Evolutionary conservation across 2,329 filamentous ascomycete genomes (phyloP).

Genomic region (Trichoderma atrobrunneum): DNA sequence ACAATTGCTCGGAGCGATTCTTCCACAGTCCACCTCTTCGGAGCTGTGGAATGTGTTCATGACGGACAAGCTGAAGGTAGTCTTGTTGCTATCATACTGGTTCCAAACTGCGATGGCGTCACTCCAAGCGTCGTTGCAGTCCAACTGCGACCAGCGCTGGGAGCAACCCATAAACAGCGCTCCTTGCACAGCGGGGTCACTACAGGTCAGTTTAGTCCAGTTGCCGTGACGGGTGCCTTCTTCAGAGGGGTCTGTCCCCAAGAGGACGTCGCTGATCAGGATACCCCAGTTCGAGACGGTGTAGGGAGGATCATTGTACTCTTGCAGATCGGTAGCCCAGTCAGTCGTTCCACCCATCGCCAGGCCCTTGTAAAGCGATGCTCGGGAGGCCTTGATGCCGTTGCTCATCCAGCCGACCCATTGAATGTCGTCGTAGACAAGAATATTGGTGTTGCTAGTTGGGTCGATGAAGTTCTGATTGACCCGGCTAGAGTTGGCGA

Average conservation of each 20-base stretch:
- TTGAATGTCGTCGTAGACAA: slow-evolving; percentile 23
- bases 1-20: neutral
- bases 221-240: slow-evolving; percentile 23
- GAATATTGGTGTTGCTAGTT: slow-evolving; percentile 22
- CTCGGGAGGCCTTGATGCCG: slow-evolving; percentile 14
- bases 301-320: slow-evolving; percentile 23
- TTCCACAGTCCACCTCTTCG: neutral
- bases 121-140: slow-evolving; percentile 27
- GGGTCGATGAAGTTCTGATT: slow-evolving; percentile 17
- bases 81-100: slow-evolving; percentile 11
- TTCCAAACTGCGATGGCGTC: slow-evolving; percentile 28
- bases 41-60: slow-evolving; percentile 3
- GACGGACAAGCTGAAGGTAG: neutral
- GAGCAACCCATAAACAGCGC: neutral
- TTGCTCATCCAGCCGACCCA: slow-evolving; percentile 26
- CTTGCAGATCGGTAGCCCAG: slow-evolving; percentile 26
- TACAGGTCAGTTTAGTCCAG: slow-evolving; percentile 29
- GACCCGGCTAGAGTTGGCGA: slow-evolving; percentile 12
- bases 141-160: slow-evolving; percentile 28
- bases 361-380: slow-evolving; percentile 17
- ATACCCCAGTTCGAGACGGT: slow-evolving; percentile 20
- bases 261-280: slow-evolving; percentile 21
- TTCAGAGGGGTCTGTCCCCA: slow-evolving; percentile 21
- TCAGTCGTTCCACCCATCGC: slow-evolving; percentile 25
- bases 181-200: slow-evolving; percentile 7